These are phyloP conservation scores for Furculomyces boomerangus DNA, from an alignment of 371 early-diverging fungal species.

Conservation along the genomic window DNA sequence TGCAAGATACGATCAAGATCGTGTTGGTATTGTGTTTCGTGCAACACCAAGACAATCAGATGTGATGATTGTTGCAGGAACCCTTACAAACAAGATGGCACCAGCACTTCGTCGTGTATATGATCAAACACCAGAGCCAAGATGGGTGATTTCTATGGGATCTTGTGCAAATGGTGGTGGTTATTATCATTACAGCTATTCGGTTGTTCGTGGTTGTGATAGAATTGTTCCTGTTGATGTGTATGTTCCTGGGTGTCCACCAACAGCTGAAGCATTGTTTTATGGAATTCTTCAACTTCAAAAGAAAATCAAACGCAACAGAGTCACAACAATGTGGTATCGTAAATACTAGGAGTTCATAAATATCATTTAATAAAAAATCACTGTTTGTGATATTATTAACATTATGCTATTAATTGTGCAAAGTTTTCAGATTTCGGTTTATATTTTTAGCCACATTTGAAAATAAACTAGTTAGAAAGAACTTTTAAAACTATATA, in stretches of 20 bases:
- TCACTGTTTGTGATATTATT: too few species aligned
- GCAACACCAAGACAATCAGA: constrained; percentile 96
- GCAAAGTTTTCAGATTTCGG: too few species aligned
- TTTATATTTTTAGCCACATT: too few species aligned
- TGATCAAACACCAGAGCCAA: constrained; percentile 84
- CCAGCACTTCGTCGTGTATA: constrained; percentile 92
- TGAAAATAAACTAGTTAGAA: too few species aligned
- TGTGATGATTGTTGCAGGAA: constrained; percentile 97
- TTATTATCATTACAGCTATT: constrained; percentile 95
- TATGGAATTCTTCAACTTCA: constrained; percentile 95
- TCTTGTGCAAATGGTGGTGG: constrained; percentile 97
- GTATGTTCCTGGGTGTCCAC: constrained; percentile 97
- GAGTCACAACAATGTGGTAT: constrained; percentile 45
- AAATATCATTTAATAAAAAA: too few species aligned
- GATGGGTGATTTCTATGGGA: constrained; percentile 98
- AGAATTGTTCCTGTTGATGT: constrained; percentile 92
- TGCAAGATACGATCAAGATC: constrained; percentile 95
- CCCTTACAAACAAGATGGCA: constrained; percentile 97
- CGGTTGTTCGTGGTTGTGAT: constrained; percentile 91
- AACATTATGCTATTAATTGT: too few species aligned
- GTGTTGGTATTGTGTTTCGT: constrained; percentile 92
- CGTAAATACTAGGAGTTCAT: constrained; percentile 33
- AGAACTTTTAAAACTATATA: too few species aligned
- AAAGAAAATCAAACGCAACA: constrained; percentile 81
- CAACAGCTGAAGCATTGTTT: constrained; percentile 88